Conservation (phyloP, 345 rosid genomes). For the Cardamine chenopodiifolia region DNA sequence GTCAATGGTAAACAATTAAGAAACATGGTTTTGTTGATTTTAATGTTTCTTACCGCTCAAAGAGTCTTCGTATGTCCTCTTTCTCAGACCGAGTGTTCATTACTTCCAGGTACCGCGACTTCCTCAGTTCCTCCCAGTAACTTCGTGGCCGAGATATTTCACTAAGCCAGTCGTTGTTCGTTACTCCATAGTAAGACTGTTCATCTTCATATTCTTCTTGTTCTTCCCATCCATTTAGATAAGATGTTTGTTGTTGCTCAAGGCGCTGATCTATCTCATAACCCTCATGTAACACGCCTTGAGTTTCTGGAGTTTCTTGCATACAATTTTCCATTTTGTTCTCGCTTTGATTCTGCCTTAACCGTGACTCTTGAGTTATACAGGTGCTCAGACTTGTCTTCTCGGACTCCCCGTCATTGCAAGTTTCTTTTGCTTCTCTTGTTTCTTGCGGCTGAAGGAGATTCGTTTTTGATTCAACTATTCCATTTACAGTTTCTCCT, state of each 20-base stretch:
- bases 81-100: slow-evolving; percentile 52
- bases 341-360: background rate
- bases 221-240: slow-evolving; percentile 46
- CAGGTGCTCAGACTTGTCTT: background rate
- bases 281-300: background rate
- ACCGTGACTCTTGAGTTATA: background rate
- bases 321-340: background rate
- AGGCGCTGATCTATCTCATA: slow-evolving; percentile 14
- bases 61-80: slow-evolving; percentile 71
- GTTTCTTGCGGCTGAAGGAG: slow-evolving; percentile 33
- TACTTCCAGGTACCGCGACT: slow-evolving; percentile 70
- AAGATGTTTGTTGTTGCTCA: slow-evolving; percentile 36
- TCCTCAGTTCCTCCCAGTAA: slow-evolving; percentile 80
- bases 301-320: slow-evolving; percentile 8
- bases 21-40: background rate
- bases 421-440: slow-evolving; percentile 11
- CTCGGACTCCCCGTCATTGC: slow-evolving; percentile 2
- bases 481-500: slow-evolving; percentile 10
- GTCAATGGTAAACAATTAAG: background rate
- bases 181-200: slow-evolving; percentile 33
- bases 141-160: slow-evolving; percentile 81
- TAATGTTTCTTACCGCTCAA: slow-evolving; percentile 60
- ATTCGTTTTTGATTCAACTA: background rate
- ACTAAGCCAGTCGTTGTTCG: slow-evolving; percentile 61
- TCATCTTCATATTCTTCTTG: slow-evolving; percentile 45